Base-by-base conservation (phyloP, 345 rosid genomes). In the Lepidium didymum region DNA sequence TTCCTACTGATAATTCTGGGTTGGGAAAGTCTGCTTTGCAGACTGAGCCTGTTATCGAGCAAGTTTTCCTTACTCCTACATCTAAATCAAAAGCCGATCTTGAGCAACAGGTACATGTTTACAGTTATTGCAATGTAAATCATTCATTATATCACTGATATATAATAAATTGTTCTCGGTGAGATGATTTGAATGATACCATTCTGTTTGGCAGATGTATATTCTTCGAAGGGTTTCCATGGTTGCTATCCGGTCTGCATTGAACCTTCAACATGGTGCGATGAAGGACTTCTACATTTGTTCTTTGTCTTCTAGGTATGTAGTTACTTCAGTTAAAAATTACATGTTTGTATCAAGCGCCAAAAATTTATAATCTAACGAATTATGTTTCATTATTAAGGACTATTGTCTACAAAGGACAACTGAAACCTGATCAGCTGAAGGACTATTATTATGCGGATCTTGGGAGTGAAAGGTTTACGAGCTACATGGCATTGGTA, bases 401-500 rank as follows among this genome's bases (percentile, higher is more conserved):
- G 87, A 94, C 99, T 69, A 54, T 91, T 75, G 97, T 91, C 38
- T 95, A 95, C 78, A 95, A 95, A 70, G 99, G 99, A 56, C 99
- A 95, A 80, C 54, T 95, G 70, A 95, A 86, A 78, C 99, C 99
- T 31, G 85, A 80, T 67, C 99, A 95, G 78, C 61, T 95, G 75
- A 85, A 84, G 79, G 89, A 84, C 6, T 94, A 94, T 78, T 94
- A 89, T 47, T 85, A 87, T 67, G 96, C 93, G 54, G 99, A 94
- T 80, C 90, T 94, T 81, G 99, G 99, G 81, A 85, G 86, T 86
- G 96, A 94, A 91, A 94, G 97, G 97, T 94, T 94, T 89, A 87
- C 96, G 85, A 94, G 99, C 99, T 94, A 94, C 99, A 94, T 94
- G 99, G 99, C 99, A 93, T 92, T 94, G 99, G 99, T 91, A 94